Evolutionary conservation across 1,139 yeast genomes (phyloP).

Genomic region (Debaryomyces psychrophilus): DNA sequence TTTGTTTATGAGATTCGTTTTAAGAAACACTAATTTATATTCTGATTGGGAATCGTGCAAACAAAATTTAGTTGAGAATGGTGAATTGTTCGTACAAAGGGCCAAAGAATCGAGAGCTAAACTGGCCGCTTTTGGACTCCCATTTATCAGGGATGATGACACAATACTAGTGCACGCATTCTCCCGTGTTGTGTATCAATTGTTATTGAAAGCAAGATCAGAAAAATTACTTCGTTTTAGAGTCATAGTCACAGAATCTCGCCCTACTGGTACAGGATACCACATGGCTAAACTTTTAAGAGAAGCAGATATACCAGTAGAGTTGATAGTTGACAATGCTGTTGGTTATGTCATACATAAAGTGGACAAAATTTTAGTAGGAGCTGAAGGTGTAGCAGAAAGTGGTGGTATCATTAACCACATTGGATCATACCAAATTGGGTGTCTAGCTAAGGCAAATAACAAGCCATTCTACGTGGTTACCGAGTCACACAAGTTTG

Average conservation of each 20-base stretch:
- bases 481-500: slow-evolving; percentile 94
- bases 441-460: slow-evolving; percentile 87
- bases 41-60: slow-evolving; percentile 97
- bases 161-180: slow-evolving; percentile 86
- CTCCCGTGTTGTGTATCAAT: slow-evolving; percentile 85
- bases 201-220: slow-evolving; percentile 74
- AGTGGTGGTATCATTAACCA: slow-evolving; percentile 97
- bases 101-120: slow-evolving; percentile 88
- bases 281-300: slow-evolving; percentile 72
- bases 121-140: slow-evolving; percentile 85
- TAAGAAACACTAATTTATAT: slow-evolving; percentile 84
- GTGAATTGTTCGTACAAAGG: slow-evolving; percentile 86
- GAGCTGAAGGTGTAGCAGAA: slow-evolving; percentile 99
- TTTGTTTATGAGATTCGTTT: slow-evolving; percentile 88
- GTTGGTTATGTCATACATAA: slow-evolving; percentile 92
- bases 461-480: slow-evolving; percentile 94
- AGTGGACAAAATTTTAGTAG: slow-evolving; percentile 91
- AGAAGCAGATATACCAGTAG: slow-evolving; percentile 85
- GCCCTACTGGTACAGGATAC: slow-evolving; percentile 83
- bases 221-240: slow-evolving; percentile 76
- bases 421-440: slow-evolving; percentile 93
- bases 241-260: slow-evolving; percentile 90
- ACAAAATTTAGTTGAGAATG: slow-evolving; percentile 87
- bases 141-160: slow-evolving; percentile 93
- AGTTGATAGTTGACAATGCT: slow-evolving; percentile 87